Percentiles rank a stretch among this genome's conserved stretches.
phyloP scores from a whole-genome alignment of 2,329 filamentous ascomycete genomes.

The Cladosporium sphaerospermum region DNA sequence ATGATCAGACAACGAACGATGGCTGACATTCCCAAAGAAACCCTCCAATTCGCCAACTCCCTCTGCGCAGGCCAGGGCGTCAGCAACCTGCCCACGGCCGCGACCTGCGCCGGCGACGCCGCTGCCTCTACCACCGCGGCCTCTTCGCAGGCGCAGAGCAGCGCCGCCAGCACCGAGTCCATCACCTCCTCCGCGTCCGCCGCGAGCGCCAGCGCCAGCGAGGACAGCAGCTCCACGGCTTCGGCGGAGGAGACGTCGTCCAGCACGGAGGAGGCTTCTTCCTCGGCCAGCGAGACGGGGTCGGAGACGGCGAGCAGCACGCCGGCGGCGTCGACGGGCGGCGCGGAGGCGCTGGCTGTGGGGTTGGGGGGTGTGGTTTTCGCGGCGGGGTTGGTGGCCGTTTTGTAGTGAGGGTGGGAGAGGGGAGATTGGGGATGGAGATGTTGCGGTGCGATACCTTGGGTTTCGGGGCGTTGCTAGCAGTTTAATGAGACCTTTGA shows the following conservation, averaged over 20 bases:
- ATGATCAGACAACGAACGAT: neutral
- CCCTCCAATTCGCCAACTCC: slow-evolving; percentile 36
- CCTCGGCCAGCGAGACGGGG: neutral
- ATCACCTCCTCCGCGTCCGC: neutral
- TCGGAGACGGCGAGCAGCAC: neutral
- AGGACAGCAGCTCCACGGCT: neutral
- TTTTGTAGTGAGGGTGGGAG: slow-evolving; percentile 14
- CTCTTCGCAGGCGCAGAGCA: neutral
- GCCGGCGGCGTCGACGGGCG: slow-evolving; percentile 3
- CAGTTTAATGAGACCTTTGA: no score
- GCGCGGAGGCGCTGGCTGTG: neutral
- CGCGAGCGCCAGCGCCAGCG: neutral
- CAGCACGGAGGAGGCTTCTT: neutral
- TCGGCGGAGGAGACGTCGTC: neutral
- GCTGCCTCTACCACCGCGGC: slow-evolving; percentile 12
- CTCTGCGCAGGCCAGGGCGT: slow-evolving; percentile 34
- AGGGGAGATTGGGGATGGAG: no score
- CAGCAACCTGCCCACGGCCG: slow-evolving; percentile 27
- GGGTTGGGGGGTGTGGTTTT: slow-evolving; percentile 2
- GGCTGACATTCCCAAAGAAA: slow-evolving; percentile 25
- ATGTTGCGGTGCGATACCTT: no score
- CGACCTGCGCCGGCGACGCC: slow-evolving; percentile 9
- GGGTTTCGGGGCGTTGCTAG: no score
- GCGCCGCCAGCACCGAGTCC: neutral
- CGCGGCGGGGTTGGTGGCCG: slow-evolving; percentile 22